These are phyloP conservation scores for Hygrophorus pudorinus DNA, from an alignment of 768 basidiomycete genomes.

Conservation along the genomic window DNA sequence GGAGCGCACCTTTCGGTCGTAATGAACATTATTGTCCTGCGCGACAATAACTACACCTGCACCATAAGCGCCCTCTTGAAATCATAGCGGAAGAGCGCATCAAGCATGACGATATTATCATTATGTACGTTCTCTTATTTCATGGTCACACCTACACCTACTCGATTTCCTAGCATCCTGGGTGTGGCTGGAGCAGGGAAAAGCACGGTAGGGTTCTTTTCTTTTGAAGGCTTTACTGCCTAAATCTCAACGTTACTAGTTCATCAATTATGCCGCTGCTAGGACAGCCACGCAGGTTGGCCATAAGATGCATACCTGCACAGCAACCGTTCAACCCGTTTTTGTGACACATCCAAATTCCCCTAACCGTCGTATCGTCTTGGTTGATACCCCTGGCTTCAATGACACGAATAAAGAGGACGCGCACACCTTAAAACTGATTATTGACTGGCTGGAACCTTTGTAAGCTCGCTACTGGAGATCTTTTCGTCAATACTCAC, in stretches of 20 bases:
- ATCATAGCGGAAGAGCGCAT: too few species aligned
- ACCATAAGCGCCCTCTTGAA: too few species aligned
- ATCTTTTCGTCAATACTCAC: background rate
- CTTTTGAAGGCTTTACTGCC: background rate
- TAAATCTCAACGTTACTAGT: background rate
- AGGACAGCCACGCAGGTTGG: conserved; percentile 3
- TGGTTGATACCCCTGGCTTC: conserved; percentile 18
- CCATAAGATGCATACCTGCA: conserved; percentile 3
- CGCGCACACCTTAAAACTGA: conserved; percentile 8
- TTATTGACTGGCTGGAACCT: conserved; percentile 11
- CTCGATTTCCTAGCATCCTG: background rate
- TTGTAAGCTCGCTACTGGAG: conserved; percentile 7
- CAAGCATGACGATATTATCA: conserved; percentile 1
- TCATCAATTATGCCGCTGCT: conserved; percentile 6
- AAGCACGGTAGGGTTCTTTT: background rate
- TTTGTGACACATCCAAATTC: background rate
- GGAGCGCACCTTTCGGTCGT: too few species aligned
- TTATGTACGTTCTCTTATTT: background rate
- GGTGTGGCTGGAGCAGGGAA: background rate
- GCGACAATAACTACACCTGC: too few species aligned
- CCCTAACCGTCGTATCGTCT: background rate
- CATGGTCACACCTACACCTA: background rate
- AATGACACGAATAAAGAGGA: conserved; percentile 12
- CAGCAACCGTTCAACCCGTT: conserved; percentile 3
- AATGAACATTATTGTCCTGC: too few species aligned